phyloP scores from a whole-genome alignment of 23 red algal genomes.

The Chondrus crispus region DNA sequence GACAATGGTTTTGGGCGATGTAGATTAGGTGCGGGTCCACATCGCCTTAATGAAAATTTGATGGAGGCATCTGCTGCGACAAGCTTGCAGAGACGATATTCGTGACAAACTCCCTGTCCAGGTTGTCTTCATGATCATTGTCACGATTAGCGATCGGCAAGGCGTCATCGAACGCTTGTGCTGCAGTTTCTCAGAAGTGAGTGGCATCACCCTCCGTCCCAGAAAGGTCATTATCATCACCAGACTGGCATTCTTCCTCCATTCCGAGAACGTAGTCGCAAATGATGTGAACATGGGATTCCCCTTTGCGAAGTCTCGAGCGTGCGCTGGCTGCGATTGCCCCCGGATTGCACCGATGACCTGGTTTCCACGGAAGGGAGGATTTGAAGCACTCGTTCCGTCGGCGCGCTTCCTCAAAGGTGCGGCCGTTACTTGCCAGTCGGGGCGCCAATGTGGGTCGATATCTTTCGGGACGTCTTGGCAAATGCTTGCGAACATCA shows the following conservation, averaged over 20 bases:
- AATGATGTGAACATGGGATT: slow-evolving; percentile 21
- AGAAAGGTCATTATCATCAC: neutral
- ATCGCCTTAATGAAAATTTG: neutral
- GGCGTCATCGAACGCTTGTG: neutral
- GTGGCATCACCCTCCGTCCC: neutral
- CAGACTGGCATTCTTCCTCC: neutral
- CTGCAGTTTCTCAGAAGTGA: neutral
- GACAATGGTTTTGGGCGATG: neutral
- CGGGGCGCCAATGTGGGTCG: neutral
- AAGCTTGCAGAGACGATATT: too few relatives aligned
- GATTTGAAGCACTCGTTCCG: neutral
- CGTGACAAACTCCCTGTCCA: too few relatives aligned
- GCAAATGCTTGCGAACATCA: slow-evolving; percentile 12
- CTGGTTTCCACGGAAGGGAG: neutral
- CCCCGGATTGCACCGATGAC: slow-evolving; percentile 20
- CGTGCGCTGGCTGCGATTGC: neutral
- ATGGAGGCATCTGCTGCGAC: too few relatives aligned
- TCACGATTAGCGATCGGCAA: neutral
- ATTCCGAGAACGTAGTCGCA: slow-evolving; percentile 1
- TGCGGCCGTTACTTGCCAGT: neutral
- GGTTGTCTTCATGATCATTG: neutral
- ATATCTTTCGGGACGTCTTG: neutral
- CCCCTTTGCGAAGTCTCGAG: neutral
- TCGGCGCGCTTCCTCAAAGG: neutral
- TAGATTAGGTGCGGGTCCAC: neutral